phyloP scores from a whole-genome alignment of 2,329 filamentous ascomycete species.

The Fonsecaea multimorphosa region DNA sequence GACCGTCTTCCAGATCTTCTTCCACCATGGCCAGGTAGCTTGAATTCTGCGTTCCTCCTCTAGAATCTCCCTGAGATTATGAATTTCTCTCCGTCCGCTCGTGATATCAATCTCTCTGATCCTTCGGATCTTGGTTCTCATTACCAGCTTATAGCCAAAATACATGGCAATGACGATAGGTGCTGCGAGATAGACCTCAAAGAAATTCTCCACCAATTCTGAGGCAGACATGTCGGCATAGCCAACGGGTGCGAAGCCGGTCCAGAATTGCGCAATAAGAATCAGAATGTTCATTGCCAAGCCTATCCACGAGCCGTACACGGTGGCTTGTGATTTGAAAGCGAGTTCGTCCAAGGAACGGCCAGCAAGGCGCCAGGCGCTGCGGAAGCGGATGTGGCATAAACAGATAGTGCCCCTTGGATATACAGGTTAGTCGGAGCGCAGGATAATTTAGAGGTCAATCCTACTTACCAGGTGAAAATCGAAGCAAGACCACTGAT shows the following conservation, averaged over 20 bases:
- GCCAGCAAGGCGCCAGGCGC: conserved; percentile 64
- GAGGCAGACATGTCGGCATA: conserved; percentile 39
- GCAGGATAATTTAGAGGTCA: neutral
- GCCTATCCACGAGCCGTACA: conserved; percentile 68
- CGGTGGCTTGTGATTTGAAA: conserved; percentile 66
- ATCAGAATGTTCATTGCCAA: conserved; percentile 62
- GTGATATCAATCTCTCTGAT: conserved; percentile 81
- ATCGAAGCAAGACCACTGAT: conserved; percentile 75
- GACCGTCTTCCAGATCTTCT: conserved; percentile 73
- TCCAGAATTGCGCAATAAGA: conserved; percentile 59
- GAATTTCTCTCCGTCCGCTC: conserved; percentile 80
- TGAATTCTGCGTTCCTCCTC: conserved; percentile 79
- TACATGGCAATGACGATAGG: conserved; percentile 59
- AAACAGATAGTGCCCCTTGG: conserved; percentile 67
- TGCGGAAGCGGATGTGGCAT: conserved; percentile 71
- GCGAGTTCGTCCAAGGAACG: conserved; percentile 68
- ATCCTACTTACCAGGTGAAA: conserved; percentile 74
- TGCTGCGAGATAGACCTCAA: conserved; percentile 43
- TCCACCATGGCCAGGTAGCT: conserved; percentile 75
- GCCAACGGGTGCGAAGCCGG: conserved; percentile 40
- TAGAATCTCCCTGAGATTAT: conserved; percentile 75
- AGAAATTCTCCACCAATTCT: conserved; percentile 40
- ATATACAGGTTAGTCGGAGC: neutral
- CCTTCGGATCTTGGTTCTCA: conserved; percentile 71
- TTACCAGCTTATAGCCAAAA: conserved; percentile 75